Percentiles rank a stretch among this genome's conserved stretches.
phyloP scores from a whole-genome alignment of 2,329 filamentous ascomycete genomes.

The Pyrenochaeta sp. region DNA sequence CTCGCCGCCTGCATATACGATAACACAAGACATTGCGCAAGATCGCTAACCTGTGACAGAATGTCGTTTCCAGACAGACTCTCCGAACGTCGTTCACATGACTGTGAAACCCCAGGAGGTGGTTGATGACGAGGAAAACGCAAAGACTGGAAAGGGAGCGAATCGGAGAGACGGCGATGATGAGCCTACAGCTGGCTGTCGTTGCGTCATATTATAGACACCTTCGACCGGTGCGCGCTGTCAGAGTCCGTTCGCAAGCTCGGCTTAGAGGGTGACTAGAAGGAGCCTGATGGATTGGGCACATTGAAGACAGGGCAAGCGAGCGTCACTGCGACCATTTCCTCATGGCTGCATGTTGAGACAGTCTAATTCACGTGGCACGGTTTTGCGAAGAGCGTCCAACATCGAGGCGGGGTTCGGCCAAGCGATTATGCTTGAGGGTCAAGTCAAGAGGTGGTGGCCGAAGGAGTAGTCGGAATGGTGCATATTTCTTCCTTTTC shows the following conservation, averaged over 20 bases:
- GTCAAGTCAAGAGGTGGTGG: constrained; percentile 6
- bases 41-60: constrained; percentile 59
- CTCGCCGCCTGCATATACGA: constrained; percentile 6
- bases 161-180: constrained; percentile 62
- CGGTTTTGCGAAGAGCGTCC: background rate
- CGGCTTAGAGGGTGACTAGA: background rate
- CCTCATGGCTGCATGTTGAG: background rate
- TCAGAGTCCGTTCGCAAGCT: constrained; percentile 1
- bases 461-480: constrained; percentile 3
- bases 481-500: background rate
- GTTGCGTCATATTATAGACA: constrained; percentile 68
- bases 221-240: constrained; percentile 1
- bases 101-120: constrained; percentile 86
- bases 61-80: constrained; percentile 76
- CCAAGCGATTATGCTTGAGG: background rate
- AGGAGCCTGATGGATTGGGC: background rate
- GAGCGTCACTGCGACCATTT: background rate
- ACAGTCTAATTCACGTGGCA: background rate
- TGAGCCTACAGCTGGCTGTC: constrained; percentile 64
- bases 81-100: constrained; percentile 92
- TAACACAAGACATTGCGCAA: background rate
- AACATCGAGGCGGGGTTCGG: background rate
- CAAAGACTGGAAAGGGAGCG: constrained; percentile 68
- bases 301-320: background rate
- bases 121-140: constrained; percentile 80